Evolutionary conservation across 305 asterid species (phyloP).

Genomic region (Solanum hybrid): DNA sequence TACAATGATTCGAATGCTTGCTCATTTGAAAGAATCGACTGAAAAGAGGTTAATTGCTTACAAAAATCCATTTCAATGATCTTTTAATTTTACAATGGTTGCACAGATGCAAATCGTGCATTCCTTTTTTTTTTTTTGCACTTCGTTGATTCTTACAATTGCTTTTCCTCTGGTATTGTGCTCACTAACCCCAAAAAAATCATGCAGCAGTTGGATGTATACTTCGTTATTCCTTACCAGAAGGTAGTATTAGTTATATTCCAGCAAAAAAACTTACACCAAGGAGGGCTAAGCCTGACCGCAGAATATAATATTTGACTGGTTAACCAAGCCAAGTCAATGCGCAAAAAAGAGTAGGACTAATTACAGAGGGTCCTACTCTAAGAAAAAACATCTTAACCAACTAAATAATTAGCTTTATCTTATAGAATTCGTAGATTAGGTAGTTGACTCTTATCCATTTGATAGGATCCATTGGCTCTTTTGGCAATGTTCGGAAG

Average conservation of each 20-base stretch:
- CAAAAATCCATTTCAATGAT: neutral
- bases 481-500: neutral
- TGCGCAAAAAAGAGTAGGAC: neutral
- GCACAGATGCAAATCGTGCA: neutral
- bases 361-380: neutral
- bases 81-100: neutral
- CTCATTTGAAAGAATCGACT: constrained; percentile 69
- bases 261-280: neutral
- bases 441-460: neutral
- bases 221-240: neutral
- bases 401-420: neutral
- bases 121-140: no score
- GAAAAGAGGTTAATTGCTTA: constrained; percentile 47
- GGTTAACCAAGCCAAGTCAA: neutral
- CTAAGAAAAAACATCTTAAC: neutral
- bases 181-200: no score
- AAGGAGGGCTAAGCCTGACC: neutral
- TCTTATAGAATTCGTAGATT: neutral
- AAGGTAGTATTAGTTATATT: neutral
- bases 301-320: neutral
- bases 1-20: constrained; percentile 70
- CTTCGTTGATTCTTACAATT: no score
- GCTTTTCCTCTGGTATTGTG: no score
- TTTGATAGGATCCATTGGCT: neutral
- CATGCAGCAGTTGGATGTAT: no score